Evolutionary conservation across 2,329 filamentous ascomycete species (phyloP).

Genomic region (Penicillium glabrum): DNA sequence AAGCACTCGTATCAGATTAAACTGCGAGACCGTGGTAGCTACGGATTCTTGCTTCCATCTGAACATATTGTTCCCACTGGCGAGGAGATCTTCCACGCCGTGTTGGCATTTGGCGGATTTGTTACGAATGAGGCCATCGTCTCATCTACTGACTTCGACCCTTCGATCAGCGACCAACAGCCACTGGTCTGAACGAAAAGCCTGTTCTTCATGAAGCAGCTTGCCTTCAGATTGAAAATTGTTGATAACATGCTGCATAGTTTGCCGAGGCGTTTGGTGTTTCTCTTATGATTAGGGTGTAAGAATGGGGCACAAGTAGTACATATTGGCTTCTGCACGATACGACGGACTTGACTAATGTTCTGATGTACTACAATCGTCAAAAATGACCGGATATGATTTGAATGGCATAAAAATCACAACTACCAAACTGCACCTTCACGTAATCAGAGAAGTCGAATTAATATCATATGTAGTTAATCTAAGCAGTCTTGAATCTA

Average conservation of each 20-base stretch:
- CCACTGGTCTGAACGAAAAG: neutral
- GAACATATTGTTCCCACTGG: conserved; percentile 88
- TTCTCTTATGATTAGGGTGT: neutral
- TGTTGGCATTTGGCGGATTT: conserved; percentile 82
- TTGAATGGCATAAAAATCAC: neutral
- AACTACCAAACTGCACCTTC: neutral
- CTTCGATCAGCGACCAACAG: conserved; percentile 1
- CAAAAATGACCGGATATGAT: neutral
- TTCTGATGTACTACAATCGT: neutral
- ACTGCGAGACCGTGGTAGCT: conserved; percentile 86
- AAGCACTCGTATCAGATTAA: conserved; percentile 91
- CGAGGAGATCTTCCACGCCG: conserved; percentile 78
- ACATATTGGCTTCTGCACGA: conserved; percentile 6
- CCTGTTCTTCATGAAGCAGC: neutral
- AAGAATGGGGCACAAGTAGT: neutral
- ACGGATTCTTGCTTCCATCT: conserved; percentile 85
- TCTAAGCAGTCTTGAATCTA: conserved; percentile 12
- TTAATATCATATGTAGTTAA: neutral
- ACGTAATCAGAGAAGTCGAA: neutral
- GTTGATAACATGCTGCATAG: conserved; percentile 2
- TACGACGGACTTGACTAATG: neutral
- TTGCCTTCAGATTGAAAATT: neutral
- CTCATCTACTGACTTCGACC: neutral
- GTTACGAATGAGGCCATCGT: conserved; percentile 15
- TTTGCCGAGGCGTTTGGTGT: conserved; percentile 4